These are phyloP conservation scores for Plasmopara viticola DNA, from an alignment of 352 stramenopile genomes.

Conservation along the genomic window DNA sequence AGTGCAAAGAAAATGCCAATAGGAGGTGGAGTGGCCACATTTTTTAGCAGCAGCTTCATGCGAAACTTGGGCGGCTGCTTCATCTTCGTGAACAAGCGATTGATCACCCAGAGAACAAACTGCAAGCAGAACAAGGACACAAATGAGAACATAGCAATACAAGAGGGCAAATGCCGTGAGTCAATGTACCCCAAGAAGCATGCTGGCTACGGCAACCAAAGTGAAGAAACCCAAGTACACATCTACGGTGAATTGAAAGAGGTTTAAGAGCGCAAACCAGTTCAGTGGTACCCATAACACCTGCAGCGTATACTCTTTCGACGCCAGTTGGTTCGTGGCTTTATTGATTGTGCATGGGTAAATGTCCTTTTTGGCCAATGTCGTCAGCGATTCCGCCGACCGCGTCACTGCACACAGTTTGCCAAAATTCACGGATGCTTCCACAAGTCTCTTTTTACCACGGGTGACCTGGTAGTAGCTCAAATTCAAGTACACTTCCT, in stretches of 20 bases:
- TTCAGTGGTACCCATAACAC: slow-evolving; percentile 85
- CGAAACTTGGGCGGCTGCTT: slow-evolving; percentile 92
- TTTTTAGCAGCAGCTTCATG: slow-evolving; percentile 85
- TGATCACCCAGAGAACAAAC: slow-evolving; percentile 90
- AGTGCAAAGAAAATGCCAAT: slow-evolving; percentile 70
- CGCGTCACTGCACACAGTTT: slow-evolving; percentile 65
- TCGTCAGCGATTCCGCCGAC: slow-evolving; percentile 49
- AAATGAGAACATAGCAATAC: background rate
- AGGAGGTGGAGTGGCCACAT: slow-evolving; percentile 79
- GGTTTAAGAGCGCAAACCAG: slow-evolving; percentile 94
- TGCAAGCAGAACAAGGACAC: slow-evolving; percentile 9
- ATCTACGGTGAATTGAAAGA: slow-evolving; percentile 92
- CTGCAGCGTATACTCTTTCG: slow-evolving; percentile 78
- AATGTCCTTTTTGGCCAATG: slow-evolving; percentile 68
- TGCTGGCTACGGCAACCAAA: slow-evolving; percentile 83
- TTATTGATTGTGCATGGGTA: slow-evolving; percentile 52
- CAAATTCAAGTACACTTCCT: slow-evolving; percentile 68
- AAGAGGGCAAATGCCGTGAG: background rate
- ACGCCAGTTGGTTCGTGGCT: slow-evolving; percentile 57
- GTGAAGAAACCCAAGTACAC: slow-evolving; percentile 95
- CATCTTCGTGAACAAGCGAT: slow-evolving; percentile 93
- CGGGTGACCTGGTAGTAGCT: slow-evolving; percentile 74
- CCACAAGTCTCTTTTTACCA: slow-evolving; percentile 56
- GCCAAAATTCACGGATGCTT: slow-evolving; percentile 64
- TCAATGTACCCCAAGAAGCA: slow-evolving; percentile 75